Evolutionary conservation across 1,139 yeast genomes (phyloP).

Genomic region (Pichia sp.): DNA sequence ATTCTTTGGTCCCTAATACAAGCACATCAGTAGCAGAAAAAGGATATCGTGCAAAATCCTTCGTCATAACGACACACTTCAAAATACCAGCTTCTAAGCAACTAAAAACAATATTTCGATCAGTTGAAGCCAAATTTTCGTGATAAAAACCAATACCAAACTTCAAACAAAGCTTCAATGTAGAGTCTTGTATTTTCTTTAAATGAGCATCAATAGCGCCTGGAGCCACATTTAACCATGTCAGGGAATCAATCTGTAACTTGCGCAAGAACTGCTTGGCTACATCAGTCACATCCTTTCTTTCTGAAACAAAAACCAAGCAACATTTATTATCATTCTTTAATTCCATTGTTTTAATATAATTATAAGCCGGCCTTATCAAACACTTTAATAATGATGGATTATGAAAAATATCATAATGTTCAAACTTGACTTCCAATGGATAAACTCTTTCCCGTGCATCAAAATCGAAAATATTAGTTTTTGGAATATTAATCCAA

Average conservation of each 20-base stretch:
- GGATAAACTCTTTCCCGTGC: slow-evolving; percentile 54
- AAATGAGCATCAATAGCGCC: slow-evolving; percentile 40
- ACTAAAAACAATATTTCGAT: slow-evolving; percentile 47
- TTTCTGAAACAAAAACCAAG: slow-evolving; percentile 51
- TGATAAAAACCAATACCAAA: slow-evolving; percentile 66
- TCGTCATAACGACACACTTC: slow-evolving; percentile 50
- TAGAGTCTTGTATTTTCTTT: slow-evolving; percentile 41
- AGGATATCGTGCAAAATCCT: slow-evolving; percentile 45
- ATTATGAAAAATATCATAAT: slow-evolving; percentile 41
- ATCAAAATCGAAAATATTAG: slow-evolving; percentile 60
- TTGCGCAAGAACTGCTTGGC: slow-evolving; percentile 39
- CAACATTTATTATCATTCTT: slow-evolving; percentile 33
- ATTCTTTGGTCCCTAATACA: slow-evolving; percentile 65
- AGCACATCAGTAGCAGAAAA: slow-evolving; percentile 53
- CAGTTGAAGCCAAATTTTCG: slow-evolving; percentile 52
- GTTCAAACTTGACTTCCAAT: slow-evolving; percentile 53
- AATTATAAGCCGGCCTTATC: slow-evolving; percentile 42
- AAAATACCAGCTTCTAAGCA: slow-evolving; percentile 47
- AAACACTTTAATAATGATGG: slow-evolving; percentile 47
- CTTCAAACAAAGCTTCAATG: slow-evolving; percentile 39
- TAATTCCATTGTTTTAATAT: slow-evolving; percentile 26
- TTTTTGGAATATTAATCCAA: slow-evolving; percentile 69
- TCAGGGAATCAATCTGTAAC: slow-evolving; percentile 28
- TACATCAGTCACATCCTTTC: slow-evolving; percentile 50
- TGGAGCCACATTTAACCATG: slow-evolving; percentile 32